Percentiles rank a stretch among this genome's conserved stretches.
Conservation (phyloP, 2,329 filamentous ascomycete species). For the Clonostachys rhizophaga region DNA sequence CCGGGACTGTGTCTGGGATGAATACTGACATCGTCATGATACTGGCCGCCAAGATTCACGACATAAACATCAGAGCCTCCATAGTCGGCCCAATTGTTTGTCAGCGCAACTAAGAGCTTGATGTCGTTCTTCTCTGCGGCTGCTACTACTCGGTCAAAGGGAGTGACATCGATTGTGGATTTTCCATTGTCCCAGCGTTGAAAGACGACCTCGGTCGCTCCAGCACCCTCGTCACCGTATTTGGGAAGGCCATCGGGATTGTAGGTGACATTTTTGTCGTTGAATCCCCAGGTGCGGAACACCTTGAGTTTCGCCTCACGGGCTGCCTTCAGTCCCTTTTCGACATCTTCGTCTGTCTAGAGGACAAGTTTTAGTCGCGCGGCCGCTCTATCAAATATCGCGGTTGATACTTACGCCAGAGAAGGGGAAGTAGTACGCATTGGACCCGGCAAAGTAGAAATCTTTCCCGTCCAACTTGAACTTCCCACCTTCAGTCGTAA, state of each 20-base stretch:
- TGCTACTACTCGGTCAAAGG: slow-evolving; percentile 46
- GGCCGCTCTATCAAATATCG: slow-evolving; percentile 1
- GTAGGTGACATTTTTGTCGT: slow-evolving; percentile 48
- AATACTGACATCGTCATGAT: slow-evolving; percentile 40
- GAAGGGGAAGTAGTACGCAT: slow-evolving; percentile 53
- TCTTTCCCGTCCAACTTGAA: slow-evolving; percentile 50
- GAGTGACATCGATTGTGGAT: slow-evolving; percentile 27
- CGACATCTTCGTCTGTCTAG: slow-evolving; percentile 40
- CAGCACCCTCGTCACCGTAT: slow-evolving; percentile 44
- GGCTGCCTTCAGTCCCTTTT: slow-evolving; percentile 36
- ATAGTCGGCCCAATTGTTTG: slow-evolving; percentile 55
- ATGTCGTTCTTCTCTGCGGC: slow-evolving; percentile 42
- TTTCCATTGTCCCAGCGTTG: slow-evolving; percentile 41
- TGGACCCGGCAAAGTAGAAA: slow-evolving; percentile 53
- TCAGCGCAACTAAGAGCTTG: slow-evolving; percentile 48
- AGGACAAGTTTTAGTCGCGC: background rate
- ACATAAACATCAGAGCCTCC: slow-evolving; percentile 57
- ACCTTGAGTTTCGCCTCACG: slow-evolving; percentile 44
- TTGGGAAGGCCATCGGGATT: slow-evolving; percentile 37
- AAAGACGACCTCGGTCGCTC: slow-evolving; percentile 36
- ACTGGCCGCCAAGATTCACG: slow-evolving; percentile 44
- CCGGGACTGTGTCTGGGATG: background rate
- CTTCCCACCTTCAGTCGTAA: slow-evolving; percentile 40
- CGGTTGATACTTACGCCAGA: slow-evolving; percentile 30
- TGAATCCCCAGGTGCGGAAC: slow-evolving; percentile 54